Percentiles rank a stretch among this genome's conserved stretches.
Evolutionary conservation across 768 basidiomycete genomes (phyloP).

Genomic region (Phaeotremella fagi): DNA sequence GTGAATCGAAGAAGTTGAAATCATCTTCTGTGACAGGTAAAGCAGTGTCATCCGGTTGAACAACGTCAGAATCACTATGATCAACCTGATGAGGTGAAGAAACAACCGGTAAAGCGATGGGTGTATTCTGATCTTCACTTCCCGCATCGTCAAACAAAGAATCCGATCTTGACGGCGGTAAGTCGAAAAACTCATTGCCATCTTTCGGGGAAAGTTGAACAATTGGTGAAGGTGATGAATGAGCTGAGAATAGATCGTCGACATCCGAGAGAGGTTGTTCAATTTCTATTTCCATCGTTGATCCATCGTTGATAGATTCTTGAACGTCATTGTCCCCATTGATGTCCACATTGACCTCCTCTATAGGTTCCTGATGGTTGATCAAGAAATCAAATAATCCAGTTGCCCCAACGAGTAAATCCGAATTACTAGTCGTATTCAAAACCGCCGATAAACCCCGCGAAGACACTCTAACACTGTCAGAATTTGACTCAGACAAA

Average conservation of each 20-base stretch:
- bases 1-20: conserved; percentile 27
- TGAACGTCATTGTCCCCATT: conserved; percentile 7
- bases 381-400: conserved; percentile 15
- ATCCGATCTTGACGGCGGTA: not conserved
- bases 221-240: conserved; percentile 7
- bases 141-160: not conserved
- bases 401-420: conserved; percentile 7
- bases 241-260: conserved; percentile 19
- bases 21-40: conserved; percentile 21
- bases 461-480: no score
- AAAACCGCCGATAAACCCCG: not conserved
- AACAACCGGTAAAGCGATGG: not conserved
- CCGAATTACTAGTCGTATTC: not conserved
- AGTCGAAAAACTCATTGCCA: not conserved
- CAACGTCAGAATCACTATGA: not conserved
- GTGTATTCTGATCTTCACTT: not conserved
- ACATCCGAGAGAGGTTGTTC: conserved; percentile 12
- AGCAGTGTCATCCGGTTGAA: not conserved
- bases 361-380: conserved; percentile 13
- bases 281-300: conserved; percentile 9
- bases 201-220: not conserved
- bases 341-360: not conserved
- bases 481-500: no score
- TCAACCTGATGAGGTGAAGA: not conserved
- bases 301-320: conserved; percentile 6